Evolutionary conservation across 2,329 filamentous ascomycete species (phyloP).

Genomic region (Penicillium sp.): DNA sequence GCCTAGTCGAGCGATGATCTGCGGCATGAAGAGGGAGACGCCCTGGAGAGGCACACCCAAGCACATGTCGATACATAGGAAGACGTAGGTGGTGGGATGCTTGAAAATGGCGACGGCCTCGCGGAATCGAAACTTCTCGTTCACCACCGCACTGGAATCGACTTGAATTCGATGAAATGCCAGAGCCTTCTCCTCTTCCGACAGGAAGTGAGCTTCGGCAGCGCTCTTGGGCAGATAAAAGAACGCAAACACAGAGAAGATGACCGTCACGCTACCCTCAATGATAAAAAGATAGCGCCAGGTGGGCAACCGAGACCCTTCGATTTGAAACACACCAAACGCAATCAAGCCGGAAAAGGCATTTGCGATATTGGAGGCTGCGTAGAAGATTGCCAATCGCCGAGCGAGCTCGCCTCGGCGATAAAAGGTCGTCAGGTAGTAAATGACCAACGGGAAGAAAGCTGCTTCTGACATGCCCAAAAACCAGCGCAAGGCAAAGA

Average conservation of each 20-base stretch:
- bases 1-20: conserved; percentile 50
- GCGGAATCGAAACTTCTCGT: conserved; percentile 50
- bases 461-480: conserved; percentile 62
- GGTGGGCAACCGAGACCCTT: conserved; percentile 42
- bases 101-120: conserved; percentile 50
- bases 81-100: conserved; percentile 49
- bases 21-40: conserved; percentile 53
- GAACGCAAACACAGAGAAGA: conserved; percentile 59
- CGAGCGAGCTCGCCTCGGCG: conserved; percentile 64
- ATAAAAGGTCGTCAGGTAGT: conserved; percentile 62
- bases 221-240: conserved; percentile 64
- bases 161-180: conserved; percentile 69
- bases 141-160: conserved; percentile 62
- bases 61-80: conserved; percentile 54
- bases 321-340: conserved; percentile 57
- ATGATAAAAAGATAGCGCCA: conserved; percentile 53
- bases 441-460: conserved; percentile 65
- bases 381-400: conserved; percentile 68
- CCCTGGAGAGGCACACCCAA: conserved; percentile 55
- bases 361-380: conserved; percentile 66
- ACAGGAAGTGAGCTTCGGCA: conserved; percentile 60
- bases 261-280: conserved; percentile 54
- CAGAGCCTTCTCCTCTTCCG: conserved; percentile 58
- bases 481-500: conserved; percentile 64
- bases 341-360: conserved; percentile 58